Base-by-base conservation (phyloP, 768 basidiomycete genomes). In the Tubosaeta sp. region DNA sequence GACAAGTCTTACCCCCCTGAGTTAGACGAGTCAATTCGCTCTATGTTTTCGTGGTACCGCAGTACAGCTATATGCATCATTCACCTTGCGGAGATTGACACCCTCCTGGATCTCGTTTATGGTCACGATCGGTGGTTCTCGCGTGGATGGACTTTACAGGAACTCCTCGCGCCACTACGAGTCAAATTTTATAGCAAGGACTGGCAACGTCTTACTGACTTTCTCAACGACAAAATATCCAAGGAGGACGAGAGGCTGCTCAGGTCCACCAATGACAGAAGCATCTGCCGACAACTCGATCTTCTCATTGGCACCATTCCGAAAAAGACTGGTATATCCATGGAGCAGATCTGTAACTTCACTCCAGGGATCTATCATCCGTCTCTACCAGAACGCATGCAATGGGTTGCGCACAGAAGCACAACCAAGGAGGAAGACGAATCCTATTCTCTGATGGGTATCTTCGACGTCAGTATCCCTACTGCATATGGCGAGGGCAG, bases 11-110 rank as follows among this genome's bases (percentile, higher is more conserved):
- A 22, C 22, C 25, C 32, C 22, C 17, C 45, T 1, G 51, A 52
- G n/a, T 10, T 46, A 16, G 44, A 52, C 4, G 51, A 46, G 26
- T 37, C 51, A 5, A 52, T 52, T 10, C 51, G 51, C 22, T 52
- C 51, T 22, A 52, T 52, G 51, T 46, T 46, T 26, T 17, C 11
- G 8, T 52, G 51, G 44, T 52, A 52, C 32, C 44, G 45, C 32
- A 31, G 8, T n/a, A 44, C 51, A 1, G 4, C n/a, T 16, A 27
- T 51, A n/a, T 51, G 50, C 35, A 32, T 51, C 16, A n/a, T 46
- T 12, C 33, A 52, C 9, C 44, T 52, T 17, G 51, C 29, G 2
- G 44, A 29, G 19, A 41, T 44, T 8, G 13, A 13, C 6, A 25
- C 51, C 5, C 29, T 52, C 6, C 26, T 26, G 11, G 37, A 41